phyloP scores from a whole-genome alignment of 2,329 filamentous ascomycete species.

The Neoscytalidium dimidiatum region DNA sequence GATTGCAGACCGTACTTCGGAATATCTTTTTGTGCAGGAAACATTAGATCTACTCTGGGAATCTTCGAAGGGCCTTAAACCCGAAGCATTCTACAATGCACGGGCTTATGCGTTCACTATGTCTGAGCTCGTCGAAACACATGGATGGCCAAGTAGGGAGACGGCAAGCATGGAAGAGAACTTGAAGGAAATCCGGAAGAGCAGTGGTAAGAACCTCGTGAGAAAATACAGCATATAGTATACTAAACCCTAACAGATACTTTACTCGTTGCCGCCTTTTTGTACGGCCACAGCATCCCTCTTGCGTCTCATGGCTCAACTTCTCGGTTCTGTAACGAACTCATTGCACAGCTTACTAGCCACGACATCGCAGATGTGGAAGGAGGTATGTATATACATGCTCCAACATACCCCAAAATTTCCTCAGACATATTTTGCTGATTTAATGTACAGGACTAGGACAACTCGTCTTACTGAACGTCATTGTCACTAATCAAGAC shows the following conservation, averaged over 20 bases:
- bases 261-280: conserved; percentile 49
- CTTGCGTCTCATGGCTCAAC: conserved; percentile 51
- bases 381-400: conserved; percentile 37
- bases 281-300: conserved; percentile 52
- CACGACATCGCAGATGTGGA: conserved; percentile 46
- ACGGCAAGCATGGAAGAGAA: conserved; percentile 38
- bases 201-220: background rate
- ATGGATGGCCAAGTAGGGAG: conserved; percentile 41
- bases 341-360: conserved; percentile 61
- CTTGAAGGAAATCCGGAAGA: conserved; percentile 33
- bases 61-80: conserved; percentile 26
- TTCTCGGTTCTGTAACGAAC: conserved; percentile 59
- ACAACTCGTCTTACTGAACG: conserved; percentile 57
- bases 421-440: background rate
- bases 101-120: conserved; percentile 41
- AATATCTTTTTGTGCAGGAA: conserved; percentile 27
- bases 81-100: conserved; percentile 44
- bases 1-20: background rate
- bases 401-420: conserved; percentile 16
- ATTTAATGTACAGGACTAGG: conserved; percentile 41
- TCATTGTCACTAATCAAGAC: conserved; percentile 52
- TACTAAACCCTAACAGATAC: conserved; percentile 35
- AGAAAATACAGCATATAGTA: background rate
- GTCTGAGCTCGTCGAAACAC: conserved; percentile 43
- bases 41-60: conserved; percentile 24